Conservation (phyloP, 192 early-diverging fungal species). For the Coemansia sp. region DNA sequence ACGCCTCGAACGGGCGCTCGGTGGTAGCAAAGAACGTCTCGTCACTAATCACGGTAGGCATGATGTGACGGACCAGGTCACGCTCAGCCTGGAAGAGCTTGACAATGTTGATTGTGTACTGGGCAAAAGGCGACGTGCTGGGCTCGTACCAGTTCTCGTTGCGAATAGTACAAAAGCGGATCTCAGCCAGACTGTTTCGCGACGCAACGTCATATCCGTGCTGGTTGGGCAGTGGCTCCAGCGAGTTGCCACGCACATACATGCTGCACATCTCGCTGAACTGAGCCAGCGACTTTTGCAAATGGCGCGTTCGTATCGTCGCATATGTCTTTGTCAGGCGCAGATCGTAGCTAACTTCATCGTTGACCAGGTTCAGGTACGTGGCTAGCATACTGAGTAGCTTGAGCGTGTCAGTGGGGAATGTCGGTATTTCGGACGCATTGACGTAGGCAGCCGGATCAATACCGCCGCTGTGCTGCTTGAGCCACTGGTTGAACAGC, state of each 20-base stretch:
- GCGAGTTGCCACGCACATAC: conserved; percentile 34
- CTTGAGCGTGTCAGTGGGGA: conserved; percentile 52
- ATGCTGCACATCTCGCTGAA: conserved; percentile 47
- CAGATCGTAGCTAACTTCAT: conserved; percentile 53
- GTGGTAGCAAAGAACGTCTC: conserved; percentile 37
- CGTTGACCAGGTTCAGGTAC: conserved; percentile 52
- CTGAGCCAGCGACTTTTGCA: conserved; percentile 54
- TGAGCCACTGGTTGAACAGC: conserved; percentile 57
- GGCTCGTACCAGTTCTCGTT: conserved; percentile 55
- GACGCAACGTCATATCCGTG: conserved; percentile 15
- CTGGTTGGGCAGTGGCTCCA: conserved; percentile 20
- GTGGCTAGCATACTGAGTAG: conserved; percentile 56
- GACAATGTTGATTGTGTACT: conserved; percentile 47
- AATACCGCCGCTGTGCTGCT: conserved; percentile 53
- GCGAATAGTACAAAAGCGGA: conserved; percentile 45
- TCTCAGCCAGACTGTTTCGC: conserved; percentile 26
- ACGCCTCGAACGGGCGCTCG: conserved; percentile 41
- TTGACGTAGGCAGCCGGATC: conserved; percentile 52
- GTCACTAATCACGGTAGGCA: conserved; percentile 49
- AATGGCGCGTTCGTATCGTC: conserved; percentile 42
- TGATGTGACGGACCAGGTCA: conserved; percentile 50
- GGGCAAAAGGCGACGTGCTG: conserved; percentile 49
- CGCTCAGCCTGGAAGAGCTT: conserved; percentile 55
- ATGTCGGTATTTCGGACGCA: conserved; percentile 45
- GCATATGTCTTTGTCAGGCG: conserved; percentile 48